Evolutionary conservation across 2,329 filamentous ascomycete species (phyloP), one percentile per base, ranked within the genome.

Genomic region (Allantophomopsis cytisporea): DNA sequence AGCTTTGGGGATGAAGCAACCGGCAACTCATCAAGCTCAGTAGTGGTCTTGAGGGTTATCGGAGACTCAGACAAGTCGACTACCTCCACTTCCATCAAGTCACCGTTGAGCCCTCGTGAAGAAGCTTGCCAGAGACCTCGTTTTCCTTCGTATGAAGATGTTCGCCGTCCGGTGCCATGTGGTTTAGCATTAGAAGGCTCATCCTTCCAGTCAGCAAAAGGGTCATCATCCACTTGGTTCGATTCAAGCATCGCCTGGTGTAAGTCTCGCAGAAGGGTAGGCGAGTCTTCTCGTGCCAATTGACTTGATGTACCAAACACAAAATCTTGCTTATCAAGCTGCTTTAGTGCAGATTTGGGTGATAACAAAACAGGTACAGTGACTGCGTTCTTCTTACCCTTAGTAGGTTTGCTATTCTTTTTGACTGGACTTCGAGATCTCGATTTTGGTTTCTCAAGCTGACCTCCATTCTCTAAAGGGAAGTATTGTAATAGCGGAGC

Each of bases 221-320:
- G 36, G 15, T 61, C 47, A 3, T 60, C 54, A 13, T 58, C 49
- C 2, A 55, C 41, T 36, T 61, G 50, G 41, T 75, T 79, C 0
- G 79, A 83, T 31, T 63, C 64, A 44, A 66, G 67, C 45, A 83
- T 69, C 1, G 76, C 78, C 39, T 64, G 54, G 39, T 83, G 75
- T 15, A 83, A 57, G 35, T 82, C 71, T 21, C 69, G 67, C 13
- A 83, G 56, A 17, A 78, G 69, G 0, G 70, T 71, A 0, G 82
- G 81, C 0, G 81, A 83, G 30, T 86, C 75, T 41, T 86, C 82
- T 40, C 70, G 63, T 12, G 79, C 80, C 17, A 94, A 61, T 55
- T 94, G 86, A 55, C 86, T 93, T 1, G 82, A 88, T 0, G 85
- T 91, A 1, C 85, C 86, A 58, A 94, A 94, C 0, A 93, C 61